These are phyloP conservation scores for Fusarium acutatum DNA, from an alignment of 2,329 filamentous ascomycete species.

Conservation along the genomic window DNA sequence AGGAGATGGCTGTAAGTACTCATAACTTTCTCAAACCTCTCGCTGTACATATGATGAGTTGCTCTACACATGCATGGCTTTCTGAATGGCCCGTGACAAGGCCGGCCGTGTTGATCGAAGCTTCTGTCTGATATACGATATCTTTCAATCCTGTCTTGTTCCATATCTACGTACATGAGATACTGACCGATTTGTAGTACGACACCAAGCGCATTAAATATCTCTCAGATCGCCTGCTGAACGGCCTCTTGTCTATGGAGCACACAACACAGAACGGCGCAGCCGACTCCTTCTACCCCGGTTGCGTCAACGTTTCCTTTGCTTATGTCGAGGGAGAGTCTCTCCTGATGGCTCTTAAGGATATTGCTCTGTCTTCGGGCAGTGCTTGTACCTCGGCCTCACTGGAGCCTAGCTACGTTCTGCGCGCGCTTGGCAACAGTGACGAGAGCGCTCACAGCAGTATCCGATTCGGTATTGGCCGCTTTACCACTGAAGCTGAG, in stretches of 20 bases:
- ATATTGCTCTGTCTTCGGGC: constrained; percentile 95
- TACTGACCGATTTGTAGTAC: constrained; percentile 68
- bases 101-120: constrained; percentile 68
- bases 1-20: constrained; percentile 85
- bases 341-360: constrained; percentile 96
- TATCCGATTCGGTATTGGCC: constrained; percentile 96
- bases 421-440: constrained; percentile 92
- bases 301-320: constrained; percentile 98
- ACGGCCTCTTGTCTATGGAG: constrained; percentile 86
- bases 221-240: constrained; percentile 84
- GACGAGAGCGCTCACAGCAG: constrained; percentile 98
- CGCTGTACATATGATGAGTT: constrained; percentile 72
- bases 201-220: constrained; percentile 84
- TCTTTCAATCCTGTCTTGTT: not conserved
- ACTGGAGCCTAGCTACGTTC: constrained; percentile 93
- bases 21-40: constrained; percentile 26
- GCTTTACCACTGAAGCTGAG: constrained; percentile 93
- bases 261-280: constrained; percentile 94
- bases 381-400: constrained; percentile 98
- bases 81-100: constrained; percentile 77
- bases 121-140: constrained; percentile 69
- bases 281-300: constrained; percentile 84
- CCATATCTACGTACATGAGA: constrained; percentile 11
- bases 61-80: constrained; percentile 89
- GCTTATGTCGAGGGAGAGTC: constrained; percentile 99